Evolutionary conservation across 2,329 filamentous ascomycete genomes (phyloP).

Genomic region (Mollisia scopiformis): DNA sequence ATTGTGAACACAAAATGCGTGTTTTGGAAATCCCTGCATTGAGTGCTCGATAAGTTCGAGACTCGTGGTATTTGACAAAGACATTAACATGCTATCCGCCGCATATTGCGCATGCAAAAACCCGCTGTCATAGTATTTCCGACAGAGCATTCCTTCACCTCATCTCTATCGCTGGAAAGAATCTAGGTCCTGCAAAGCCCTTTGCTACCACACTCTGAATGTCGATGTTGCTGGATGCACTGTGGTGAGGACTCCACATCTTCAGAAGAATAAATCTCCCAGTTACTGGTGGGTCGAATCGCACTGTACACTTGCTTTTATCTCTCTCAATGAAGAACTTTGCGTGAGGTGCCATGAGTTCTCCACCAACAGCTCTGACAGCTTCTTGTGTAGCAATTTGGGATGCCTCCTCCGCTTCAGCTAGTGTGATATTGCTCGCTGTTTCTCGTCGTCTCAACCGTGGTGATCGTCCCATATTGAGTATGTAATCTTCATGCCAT

Average conservation of each 20-base stretch:
- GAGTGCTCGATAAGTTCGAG: background rate
- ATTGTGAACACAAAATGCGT: no score
- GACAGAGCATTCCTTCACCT: slow-evolving; percentile 12
- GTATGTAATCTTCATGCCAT: slow-evolving; percentile 30
- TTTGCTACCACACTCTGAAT: slow-evolving; percentile 84
- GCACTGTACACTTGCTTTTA: slow-evolving; percentile 84
- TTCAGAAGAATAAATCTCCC: slow-evolving; percentile 86
- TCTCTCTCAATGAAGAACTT: slow-evolving; percentile 82
- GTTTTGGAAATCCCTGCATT: no score
- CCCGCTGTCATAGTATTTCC: background rate
- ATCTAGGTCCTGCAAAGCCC: slow-evolving; percentile 84
- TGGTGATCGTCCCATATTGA: slow-evolving; percentile 15
- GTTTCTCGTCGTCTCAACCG: slow-evolving; percentile 31
- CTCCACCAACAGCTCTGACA: slow-evolving; percentile 57
- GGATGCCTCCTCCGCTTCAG: slow-evolving; percentile 34
- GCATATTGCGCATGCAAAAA: background rate
- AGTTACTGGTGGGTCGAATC: slow-evolving; percentile 80
- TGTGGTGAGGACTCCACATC: slow-evolving; percentile 79
- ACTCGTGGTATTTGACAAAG: background rate
- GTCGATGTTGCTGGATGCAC: slow-evolving; percentile 74
- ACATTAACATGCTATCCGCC: background rate
- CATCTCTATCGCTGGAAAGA: slow-evolving; percentile 66
- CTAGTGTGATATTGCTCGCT: slow-evolving; percentile 36
- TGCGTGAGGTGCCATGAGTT: slow-evolving; percentile 72
- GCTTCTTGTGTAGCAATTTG: slow-evolving; percentile 60